Percentiles rank a stretch among this genome's conserved stretches.
These are phyloP conservation scores for Cercis canadensis DNA, from an alignment of 306 rosid species.

Conservation along the genomic window DNA sequence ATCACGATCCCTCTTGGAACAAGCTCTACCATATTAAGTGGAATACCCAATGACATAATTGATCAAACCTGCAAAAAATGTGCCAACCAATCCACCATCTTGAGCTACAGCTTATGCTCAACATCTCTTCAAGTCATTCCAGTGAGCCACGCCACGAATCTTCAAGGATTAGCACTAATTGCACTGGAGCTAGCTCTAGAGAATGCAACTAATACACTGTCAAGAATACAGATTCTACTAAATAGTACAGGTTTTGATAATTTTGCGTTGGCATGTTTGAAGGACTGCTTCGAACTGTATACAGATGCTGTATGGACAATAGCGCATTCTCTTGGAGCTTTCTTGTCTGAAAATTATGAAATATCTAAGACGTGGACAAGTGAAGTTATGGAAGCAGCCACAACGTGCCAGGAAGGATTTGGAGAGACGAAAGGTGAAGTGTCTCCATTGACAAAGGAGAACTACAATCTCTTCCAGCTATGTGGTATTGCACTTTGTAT, in stretches of 20 bases:
- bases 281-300: slow-evolving; percentile 63
- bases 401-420: slow-evolving; percentile 68
- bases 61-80: slow-evolving; percentile 58
- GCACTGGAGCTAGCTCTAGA: slow-evolving; percentile 67
- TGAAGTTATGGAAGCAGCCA: slow-evolving; percentile 60
- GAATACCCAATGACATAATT: slow-evolving; percentile 40
- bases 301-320: slow-evolving; percentile 51
- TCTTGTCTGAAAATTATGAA: slow-evolving; percentile 47
- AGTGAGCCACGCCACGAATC: slow-evolving; percentile 51
- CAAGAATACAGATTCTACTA: slow-evolving; percentile 44
- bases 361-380: slow-evolving; percentile 44
- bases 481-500: slow-evolving; percentile 66
- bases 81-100: slow-evolving; percentile 42
- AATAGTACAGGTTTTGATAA: slow-evolving; percentile 27
- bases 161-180: slow-evolving; percentile 57
- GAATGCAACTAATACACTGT: slow-evolving; percentile 47
- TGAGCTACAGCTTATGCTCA: slow-evolving; percentile 47
- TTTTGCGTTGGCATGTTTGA: slow-evolving; percentile 38
- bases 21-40: neutral
- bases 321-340: slow-evolving; percentile 46
- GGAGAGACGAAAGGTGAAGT: slow-evolving; percentile 50
- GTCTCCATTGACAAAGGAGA: slow-evolving; percentile 64
- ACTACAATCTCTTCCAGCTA: slow-evolving; percentile 57
- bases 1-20: slow-evolving; percentile 26
- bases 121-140: slow-evolving; percentile 49